Base-by-base conservation (phyloP, 805 yeast species). In the Starmerella sp. region DNA sequence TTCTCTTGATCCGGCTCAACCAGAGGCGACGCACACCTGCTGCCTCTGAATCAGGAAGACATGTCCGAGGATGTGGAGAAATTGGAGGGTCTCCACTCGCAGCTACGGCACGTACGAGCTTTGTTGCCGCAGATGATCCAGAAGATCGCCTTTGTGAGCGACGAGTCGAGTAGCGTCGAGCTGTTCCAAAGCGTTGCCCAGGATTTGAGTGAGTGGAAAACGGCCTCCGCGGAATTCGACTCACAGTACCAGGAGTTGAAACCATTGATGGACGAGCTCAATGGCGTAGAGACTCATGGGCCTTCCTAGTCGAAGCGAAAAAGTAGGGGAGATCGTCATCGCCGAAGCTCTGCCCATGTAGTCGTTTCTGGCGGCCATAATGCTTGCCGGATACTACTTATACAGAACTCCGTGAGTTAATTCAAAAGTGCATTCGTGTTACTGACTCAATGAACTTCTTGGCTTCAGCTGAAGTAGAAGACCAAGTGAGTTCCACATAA, bases 171-270 rank as follows among this genome's bases (percentile, higher is more conserved):
- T 36, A 57, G 60, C 54, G 44, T 50, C 34, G 50, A 53, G 52
- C 54, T 60, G 35, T 62, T 62, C 47, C 53, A 57, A 45, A 57
- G 52, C n/a, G 60, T 62, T 1, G 61, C 63, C 6, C 57, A 43
- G 22, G 58, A 49, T 36, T 51, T 59, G 8, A 51, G 49, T 30
- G 53, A 51, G 10, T 62, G 65, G 65, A 48, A 49, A 10, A 14
- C 48, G 14, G 49, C 48, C 29, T 39, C 59, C 6, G 47, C 22
- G 14, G 39, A 29, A n/a, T 48, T 62, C 17, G 58, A 53, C 32
- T 22, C 51, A 15, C 31, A 52, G 38, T 57, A 55, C 51, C n/a
- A 37, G 1, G 61, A 58, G 28, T 44, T 56, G 22, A 59, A 57
- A 39, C 57, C 58, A 22, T 41, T 48, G 17, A 48, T 60, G n/a